These are phyloP conservation scores for Hortiboletus flavorubellus DNA, from an alignment of 768 basidiomycete species.

Conservation along the genomic window DNA sequence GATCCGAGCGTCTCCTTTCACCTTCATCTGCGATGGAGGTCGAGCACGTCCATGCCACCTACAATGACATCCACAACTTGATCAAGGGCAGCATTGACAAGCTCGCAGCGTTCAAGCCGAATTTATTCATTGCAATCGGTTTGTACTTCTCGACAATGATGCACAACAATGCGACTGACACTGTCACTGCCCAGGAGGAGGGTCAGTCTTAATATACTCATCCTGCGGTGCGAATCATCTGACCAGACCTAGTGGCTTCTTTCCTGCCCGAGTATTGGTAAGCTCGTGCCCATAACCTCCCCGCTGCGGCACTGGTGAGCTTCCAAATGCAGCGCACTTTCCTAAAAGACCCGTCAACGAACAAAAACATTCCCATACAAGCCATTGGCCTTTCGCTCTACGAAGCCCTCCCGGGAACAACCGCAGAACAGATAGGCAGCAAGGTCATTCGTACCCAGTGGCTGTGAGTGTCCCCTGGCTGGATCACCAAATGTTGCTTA, in stretches of 20 bases:
- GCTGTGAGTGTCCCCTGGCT: conserved; percentile 56
- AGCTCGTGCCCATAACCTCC: conserved; percentile 3
- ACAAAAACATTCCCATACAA: conserved; percentile 86
- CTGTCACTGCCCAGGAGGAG: conserved; percentile 56
- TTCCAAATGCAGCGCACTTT: conserved; percentile 65
- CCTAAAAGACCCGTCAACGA: conserved; percentile 63
- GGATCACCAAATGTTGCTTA: neutral
- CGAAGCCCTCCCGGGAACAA: conserved; percentile 78
- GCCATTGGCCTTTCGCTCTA: conserved; percentile 97
- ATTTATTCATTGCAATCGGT: conserved; percentile 84
- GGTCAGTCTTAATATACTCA: conserved; percentile 48
- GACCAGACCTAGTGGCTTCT: conserved; percentile 68
- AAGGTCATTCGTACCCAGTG: conserved; percentile 96
- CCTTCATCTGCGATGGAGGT: conserved; percentile 34
- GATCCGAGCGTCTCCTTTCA: neutral
- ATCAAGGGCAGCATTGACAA: conserved; percentile 63
- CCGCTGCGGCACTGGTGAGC: neutral
- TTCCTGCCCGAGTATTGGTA: conserved; percentile 91
- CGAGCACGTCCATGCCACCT: conserved; percentile 70
- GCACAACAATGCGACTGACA: neutral
- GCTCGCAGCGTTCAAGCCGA: conserved; percentile 85
- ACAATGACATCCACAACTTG: conserved; percentile 91
- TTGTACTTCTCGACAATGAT: conserved; percentile 18
- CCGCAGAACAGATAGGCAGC: conserved; percentile 68
- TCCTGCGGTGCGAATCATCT: conserved; percentile 12